phyloP scores from a whole-genome alignment of 352 stramenopile genomes.

The Phytophthora meadii region DNA sequence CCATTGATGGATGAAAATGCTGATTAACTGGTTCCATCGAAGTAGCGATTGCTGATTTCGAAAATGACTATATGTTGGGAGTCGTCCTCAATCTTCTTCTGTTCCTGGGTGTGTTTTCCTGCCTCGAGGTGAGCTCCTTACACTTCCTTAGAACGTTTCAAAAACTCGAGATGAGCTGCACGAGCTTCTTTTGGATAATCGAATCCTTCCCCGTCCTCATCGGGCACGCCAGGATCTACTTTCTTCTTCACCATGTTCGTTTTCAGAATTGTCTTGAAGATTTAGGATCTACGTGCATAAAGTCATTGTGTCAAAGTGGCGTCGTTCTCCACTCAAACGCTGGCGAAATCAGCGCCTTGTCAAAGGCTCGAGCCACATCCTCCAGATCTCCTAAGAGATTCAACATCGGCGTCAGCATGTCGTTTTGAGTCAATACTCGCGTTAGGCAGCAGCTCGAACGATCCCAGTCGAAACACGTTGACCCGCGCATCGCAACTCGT shows the following conservation, averaged over 20 bases:
- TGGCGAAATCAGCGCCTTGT: conserved; percentile 1
- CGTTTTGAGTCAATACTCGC: neutral
- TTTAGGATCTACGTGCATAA: too few relatives aligned
- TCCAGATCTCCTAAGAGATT: neutral
- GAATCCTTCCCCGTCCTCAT: conserved; percentile 73
- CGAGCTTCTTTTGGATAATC: conserved; percentile 65
- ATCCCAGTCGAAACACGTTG: too few relatives aligned
- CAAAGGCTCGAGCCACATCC: neutral
- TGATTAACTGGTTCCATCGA: too few relatives aligned
- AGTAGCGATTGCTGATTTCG: too few relatives aligned
- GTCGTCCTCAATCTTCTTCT: conserved; percentile 19
- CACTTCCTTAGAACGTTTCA: conserved; percentile 37
- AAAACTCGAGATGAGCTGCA: conserved; percentile 38
- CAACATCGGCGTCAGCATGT: conserved; percentile 2
- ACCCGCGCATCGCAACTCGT: neutral
- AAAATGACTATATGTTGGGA: too few relatives aligned
- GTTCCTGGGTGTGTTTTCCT: conserved; percentile 43
- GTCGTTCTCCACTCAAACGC: neutral
- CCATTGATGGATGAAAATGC: too few relatives aligned
- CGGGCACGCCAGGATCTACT: conserved; percentile 56
- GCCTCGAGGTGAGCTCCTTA: conserved; percentile 46
- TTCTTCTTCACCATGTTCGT: conserved; percentile 3
- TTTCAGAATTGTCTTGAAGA: too few relatives aligned
- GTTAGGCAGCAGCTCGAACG: neutral
- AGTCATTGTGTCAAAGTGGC: too few relatives aligned